Base-by-base conservation (phyloP, 257 asterid genomes). In the Solanum peruvianum region DNA sequence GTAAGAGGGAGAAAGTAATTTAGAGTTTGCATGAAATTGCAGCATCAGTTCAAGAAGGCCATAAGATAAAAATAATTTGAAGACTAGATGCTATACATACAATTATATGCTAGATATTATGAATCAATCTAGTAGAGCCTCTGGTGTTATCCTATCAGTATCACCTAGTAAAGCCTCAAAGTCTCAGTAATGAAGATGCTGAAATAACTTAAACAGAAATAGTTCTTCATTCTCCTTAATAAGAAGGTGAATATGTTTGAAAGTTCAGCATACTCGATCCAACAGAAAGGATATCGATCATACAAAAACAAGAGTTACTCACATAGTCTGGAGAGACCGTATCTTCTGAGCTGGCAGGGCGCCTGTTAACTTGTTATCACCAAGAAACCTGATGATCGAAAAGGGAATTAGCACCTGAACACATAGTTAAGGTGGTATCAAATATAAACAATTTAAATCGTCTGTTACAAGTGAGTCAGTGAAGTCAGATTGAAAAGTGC, bases 341-440 rank as follows among this genome's bases (percentile, higher is more conserved):
- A 77, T 88, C 92, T 90, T 94, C 81, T 58, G 92, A 82, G 88
- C 41, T 60, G 98, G 97, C 81, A 96, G 88, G 47, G 88, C 64
- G 29, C 97, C 98, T 70, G 93, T 91, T 83, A 96, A 83, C 88
- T 84, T 90, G 93, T 96, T 96, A 88, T 88, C 93, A 80, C 99
- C 99, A 9, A 96, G 99, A 92, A 93, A 96, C 91, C 99, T 96
- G 93, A 90, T 86, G 86, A 82, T 84, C 47, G 62, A 49, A 21
- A 71, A 33, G 88, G 31, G 29, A 47, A 16, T 29, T 77, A 77
- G 27, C 42, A 4, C 66, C 52, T 49, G 47, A 62, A 15, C 41
- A 31, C 20, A 47, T 16, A 20, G 41, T 85, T 3, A 47, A 76
- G 56, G 45, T 49, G 35, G 44, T 78, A 64, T 84, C 39, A 66